Base-by-base conservation (phyloP, 2,329 filamentous ascomycete genomes). In the Cercospora janseana region DNA sequence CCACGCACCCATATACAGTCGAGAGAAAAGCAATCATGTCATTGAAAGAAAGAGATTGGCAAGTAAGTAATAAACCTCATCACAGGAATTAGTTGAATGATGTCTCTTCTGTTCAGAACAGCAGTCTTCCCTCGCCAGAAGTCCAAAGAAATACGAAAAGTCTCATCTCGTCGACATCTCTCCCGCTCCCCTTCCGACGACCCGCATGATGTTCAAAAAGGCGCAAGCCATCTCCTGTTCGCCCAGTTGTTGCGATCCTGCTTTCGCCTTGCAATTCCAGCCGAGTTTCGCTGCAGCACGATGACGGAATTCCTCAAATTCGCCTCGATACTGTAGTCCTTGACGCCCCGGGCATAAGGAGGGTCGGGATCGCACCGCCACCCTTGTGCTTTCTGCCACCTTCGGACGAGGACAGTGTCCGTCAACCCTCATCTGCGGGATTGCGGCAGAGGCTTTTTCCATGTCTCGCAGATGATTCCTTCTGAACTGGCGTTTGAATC, bases 191-290 rank as follows among this genome's bases (percentile, higher is more conserved):
- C n/a, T n/a, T n/a, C n/a, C n/a, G n/a, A n/a, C n/a, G n/a, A n/a
- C n/a, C n/a, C n/a, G n/a, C n/a, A n/a, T n/a, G n/a, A n/a, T 15
- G 35, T 23, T 47, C 44, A 47, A 28, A 47, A 47, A 1, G 44
- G 32, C 21, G 44, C 4, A 23, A 28, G 32, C 44, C 32, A 47
- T 26, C 23, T 40, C 24, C 21, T 47, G 24, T 37, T 15, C 4
- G 15, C 24, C 44, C 32, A 47, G 26, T 13, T 18, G 9, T 38
- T 4, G 6, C 23, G 24, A 18, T 16, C 10, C 12, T 45, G 15
- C 8, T 32, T 12, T 26, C 24, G 27, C 8, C 32, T 29, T 40
- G 24, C n/a, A 15, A 23, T 8, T 18, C 9, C 8, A 7, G 7
- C 21, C 32, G 12, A 24, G 20, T 10, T 40, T n/a, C n/a, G 35